These are phyloP conservation scores for Ailanthus altissimus DNA, from an alignment of 345 rosid genomes.

Conservation along the genomic window DNA sequence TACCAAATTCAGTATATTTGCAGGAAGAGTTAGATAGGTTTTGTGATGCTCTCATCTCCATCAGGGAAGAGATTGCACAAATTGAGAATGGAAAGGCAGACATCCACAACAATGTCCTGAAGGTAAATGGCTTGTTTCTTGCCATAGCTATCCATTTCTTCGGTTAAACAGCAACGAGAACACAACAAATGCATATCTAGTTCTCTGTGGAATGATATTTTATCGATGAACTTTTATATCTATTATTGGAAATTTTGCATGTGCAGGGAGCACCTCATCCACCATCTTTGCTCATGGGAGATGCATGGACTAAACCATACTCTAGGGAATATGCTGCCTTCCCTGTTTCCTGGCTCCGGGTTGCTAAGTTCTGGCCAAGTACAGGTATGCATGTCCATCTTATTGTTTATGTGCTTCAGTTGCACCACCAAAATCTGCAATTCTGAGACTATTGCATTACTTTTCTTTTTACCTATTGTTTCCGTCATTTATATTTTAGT, in stretches of 20 bases:
- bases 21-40: constrained; percentile 98
- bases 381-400: constrained; percentile 48
- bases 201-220: background rate
- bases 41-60: constrained; percentile 94
- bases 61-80: constrained; percentile 89
- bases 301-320: constrained; percentile 90
- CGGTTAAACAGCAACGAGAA: too few relatives aligned
- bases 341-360: constrained; percentile 96
- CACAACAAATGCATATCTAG: background rate
- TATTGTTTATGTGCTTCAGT: background rate
- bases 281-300: constrained; percentile 98
- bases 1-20: constrained; percentile 25
- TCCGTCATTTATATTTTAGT: background rate
- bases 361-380: constrained; percentile 91
- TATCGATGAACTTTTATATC: constrained; percentile 13
- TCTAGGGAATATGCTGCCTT: constrained; percentile 91
- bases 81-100: constrained; percentile 96
- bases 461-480: background rate
- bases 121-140: constrained; percentile 48
- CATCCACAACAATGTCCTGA: constrained; percentile 84
- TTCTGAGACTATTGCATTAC: background rate
- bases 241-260: constrained; percentile 18
- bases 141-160: background rate
- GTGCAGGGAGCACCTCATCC: constrained; percentile 99
- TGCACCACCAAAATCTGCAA: background rate